Conservation (phyloP, 2,329 filamentous ascomycete species). For the Ceratocystis alfenasii region DNA sequence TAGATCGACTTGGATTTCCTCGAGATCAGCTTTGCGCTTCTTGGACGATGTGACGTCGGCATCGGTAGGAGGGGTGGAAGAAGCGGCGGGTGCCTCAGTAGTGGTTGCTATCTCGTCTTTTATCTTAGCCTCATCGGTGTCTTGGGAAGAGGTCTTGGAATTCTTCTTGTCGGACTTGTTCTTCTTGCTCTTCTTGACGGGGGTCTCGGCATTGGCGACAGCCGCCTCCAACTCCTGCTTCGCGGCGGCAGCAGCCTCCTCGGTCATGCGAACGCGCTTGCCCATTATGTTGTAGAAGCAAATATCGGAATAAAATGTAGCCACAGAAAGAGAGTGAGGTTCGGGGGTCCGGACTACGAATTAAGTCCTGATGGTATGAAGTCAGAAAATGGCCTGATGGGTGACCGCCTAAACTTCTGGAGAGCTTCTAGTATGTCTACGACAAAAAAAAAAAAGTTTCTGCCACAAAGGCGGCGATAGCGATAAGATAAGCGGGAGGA, state of each 20-base stretch:
- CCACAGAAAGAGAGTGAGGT: not conserved
- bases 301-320: not conserved
- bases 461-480: slow-evolving; percentile 1
- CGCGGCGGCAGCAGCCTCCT: slow-evolving; percentile 12
- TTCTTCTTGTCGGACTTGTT: slow-evolving; percentile 7
- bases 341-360: not conserved
- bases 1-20: slow-evolving; percentile 82
- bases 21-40: slow-evolving; percentile 59
- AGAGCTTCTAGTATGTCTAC: not conserved
- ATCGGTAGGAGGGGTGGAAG: slow-evolving; percentile 1
- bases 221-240: slow-evolving; percentile 14
- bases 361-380: not conserved
- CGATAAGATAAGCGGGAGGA: slow-evolving; percentile 13
- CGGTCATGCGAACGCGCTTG: slow-evolving; percentile 16
- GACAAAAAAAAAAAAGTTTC: slow-evolving; percentile 15
- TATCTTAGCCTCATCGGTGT: not conserved
- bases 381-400: not conserved
- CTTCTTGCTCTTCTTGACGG: slow-evolving; percentile 9
- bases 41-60: slow-evolving; percentile 32
- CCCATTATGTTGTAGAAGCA: slow-evolving; percentile 10
- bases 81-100: not conserved
- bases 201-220: not conserved
- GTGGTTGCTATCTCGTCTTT: not conserved
- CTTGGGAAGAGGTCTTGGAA: not conserved
- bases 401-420: not conserved